phyloP scores from a whole-genome alignment of 1,284 basidiomycete species.

The Pseudozyma tsukubaensis region DNA sequence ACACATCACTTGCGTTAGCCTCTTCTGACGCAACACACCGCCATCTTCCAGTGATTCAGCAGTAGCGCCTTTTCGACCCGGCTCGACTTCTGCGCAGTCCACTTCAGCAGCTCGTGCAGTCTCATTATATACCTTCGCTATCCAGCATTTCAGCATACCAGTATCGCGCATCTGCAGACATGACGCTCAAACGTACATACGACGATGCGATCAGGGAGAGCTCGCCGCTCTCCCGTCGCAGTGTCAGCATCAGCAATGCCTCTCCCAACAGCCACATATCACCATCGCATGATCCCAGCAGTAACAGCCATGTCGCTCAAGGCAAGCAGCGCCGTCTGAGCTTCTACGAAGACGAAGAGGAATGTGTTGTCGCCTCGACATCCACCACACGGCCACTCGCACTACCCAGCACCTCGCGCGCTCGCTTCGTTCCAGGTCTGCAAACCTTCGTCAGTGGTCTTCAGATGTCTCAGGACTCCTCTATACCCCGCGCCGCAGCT shows the following conservation, averaged over 20 bases:
- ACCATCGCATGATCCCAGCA: neutral
- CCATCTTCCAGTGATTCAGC: too few species aligned
- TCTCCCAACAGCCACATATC: neutral
- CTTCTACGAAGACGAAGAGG: slow-evolving; percentile 29
- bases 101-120: too few species aligned
- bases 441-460: slow-evolving; percentile 57
- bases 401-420: slow-evolving; percentile 39
- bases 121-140: too few species aligned
- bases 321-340: slow-evolving; percentile 45
- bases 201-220: slow-evolving; percentile 20
- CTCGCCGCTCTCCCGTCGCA: neutral
- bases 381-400: slow-evolving; percentile 26
- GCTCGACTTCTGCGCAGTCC: too few species aligned
- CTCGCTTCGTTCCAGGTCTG: slow-evolving; percentile 53
- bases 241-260: neutral
- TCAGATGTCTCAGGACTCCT: slow-evolving; percentile 48
- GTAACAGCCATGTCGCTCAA: slow-evolving; percentile 3
- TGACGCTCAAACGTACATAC: slow-evolving; percentile 30
- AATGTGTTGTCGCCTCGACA: slow-evolving; percentile 25
- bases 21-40: too few species aligned
- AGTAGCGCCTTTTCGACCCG: too few species aligned
- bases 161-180: neutral
- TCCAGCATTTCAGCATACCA: neutral
- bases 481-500: slow-evolving; percentile 1
- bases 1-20: too few species aligned